phyloP scores from a whole-genome alignment of 1,284 basidiomycete genomes.

The Heterobasidion irregulare region DNA sequence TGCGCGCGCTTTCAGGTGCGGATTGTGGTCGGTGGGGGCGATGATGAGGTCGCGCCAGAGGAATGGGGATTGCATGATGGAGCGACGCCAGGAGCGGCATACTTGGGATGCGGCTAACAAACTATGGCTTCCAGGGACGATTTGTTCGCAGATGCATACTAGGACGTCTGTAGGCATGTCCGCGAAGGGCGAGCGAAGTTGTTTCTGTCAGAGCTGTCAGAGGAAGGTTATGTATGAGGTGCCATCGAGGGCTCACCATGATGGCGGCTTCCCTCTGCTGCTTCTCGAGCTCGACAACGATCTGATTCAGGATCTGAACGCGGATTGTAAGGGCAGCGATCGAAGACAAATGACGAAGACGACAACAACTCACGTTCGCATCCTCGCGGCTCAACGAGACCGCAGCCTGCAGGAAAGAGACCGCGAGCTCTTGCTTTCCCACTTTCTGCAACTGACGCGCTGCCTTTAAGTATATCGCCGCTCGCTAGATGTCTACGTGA shows the following conservation, averaged over 20 bases:
- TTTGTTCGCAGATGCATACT: neutral
- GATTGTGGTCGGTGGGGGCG: neutral
- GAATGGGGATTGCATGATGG: neutral
- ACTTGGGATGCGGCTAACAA: neutral
- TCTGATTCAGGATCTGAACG: neutral
- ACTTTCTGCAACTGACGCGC: neutral
- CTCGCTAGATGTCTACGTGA: too few relatives aligned
- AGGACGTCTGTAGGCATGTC: neutral
- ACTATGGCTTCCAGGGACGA: neutral
- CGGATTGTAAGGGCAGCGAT: neutral
- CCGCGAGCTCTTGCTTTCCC: neutral
- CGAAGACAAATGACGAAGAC: neutral
- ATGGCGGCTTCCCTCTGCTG: neutral
- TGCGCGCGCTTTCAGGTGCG: neutral
- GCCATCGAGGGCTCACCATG: neutral
- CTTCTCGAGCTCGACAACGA: neutral
- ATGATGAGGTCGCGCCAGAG: neutral
- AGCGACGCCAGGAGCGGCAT: neutral
- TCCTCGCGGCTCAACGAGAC: neutral
- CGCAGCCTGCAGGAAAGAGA: neutral
- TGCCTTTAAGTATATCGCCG: too few relatives aligned
- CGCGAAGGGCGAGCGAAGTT: neutral
- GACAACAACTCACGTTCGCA: neutral
- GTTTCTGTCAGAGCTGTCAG: neutral
- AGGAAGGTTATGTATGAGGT: neutral